Conservation (phyloP, 2,329 filamentous ascomycete genomes). For the Malbranchea zuffiana region DNA sequence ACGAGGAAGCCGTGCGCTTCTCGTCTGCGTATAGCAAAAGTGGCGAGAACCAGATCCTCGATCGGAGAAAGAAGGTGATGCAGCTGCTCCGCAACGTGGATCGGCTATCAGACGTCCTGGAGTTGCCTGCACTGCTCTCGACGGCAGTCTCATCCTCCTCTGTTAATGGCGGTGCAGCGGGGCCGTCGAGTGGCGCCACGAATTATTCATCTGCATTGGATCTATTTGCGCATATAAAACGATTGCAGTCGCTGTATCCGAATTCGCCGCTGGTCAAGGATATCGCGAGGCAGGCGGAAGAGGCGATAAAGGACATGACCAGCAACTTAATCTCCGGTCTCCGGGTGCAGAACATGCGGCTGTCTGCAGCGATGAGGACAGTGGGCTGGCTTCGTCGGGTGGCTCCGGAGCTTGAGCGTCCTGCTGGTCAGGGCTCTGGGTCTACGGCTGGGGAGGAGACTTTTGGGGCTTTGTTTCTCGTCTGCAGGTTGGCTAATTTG, state of each 20-base stretch:
- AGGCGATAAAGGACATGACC: slow-evolving; percentile 79
- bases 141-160: slow-evolving; percentile 49
- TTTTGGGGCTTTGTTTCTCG: slow-evolving; percentile 72
- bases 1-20: slow-evolving; percentile 67
- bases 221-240: slow-evolving; percentile 83
- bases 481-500: slow-evolving; percentile 73
- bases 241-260: slow-evolving; percentile 72
- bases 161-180: slow-evolving; percentile 33
- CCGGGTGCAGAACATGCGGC: slow-evolving; percentile 66
- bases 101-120: slow-evolving; percentile 78
- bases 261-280: slow-evolving; percentile 62
- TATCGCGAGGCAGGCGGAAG: slow-evolving; percentile 66
- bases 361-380: slow-evolving; percentile 81
- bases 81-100: slow-evolving; percentile 79
- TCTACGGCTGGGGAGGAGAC: slow-evolving; percentile 46
- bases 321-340: slow-evolving; percentile 70
- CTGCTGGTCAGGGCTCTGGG: slow-evolving; percentile 21
- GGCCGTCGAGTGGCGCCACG: slow-evolving; percentile 38
- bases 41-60: slow-evolving; percentile 57
- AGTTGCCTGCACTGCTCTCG: slow-evolving; percentile 73
- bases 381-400: slow-evolving; percentile 84
- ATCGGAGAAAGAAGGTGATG: slow-evolving; percentile 65
- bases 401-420: slow-evolving; percentile 61
- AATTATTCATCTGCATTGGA: slow-evolving; percentile 87
- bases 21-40: slow-evolving; percentile 71